Conservation (phyloP, 805 yeast species). For the Candida sanyiensis region DNA sequence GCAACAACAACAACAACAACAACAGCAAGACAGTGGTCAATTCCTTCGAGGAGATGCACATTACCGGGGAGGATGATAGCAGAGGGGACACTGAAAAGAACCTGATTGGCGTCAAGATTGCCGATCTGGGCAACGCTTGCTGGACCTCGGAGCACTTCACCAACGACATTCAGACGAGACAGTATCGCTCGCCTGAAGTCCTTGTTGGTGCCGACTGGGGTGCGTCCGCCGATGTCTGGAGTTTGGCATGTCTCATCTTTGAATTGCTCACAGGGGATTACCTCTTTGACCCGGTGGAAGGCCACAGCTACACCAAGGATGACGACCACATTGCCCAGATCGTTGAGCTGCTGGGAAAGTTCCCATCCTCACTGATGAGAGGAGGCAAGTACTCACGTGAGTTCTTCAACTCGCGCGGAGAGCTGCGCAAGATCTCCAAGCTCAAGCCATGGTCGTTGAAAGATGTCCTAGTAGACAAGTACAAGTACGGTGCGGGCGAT, state of each 20-base stretch:
- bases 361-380: conserved; percentile 54
- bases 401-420: conserved; percentile 62
- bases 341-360: conserved; percentile 69
- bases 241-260: conserved; percentile 86
- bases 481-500: conserved; percentile 61
- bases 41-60: conserved; percentile 12
- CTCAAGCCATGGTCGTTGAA: conserved; percentile 86
- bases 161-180: conserved; percentile 66
- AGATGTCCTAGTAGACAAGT: conserved; percentile 80
- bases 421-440: conserved; percentile 70
- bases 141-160: conserved; percentile 64
- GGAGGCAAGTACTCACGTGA: conserved; percentile 57
- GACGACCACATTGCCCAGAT: conserved; percentile 97
- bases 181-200: conserved; percentile 84
- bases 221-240: conserved; percentile 92
- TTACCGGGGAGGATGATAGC: conserved; percentile 1
- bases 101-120: conserved; percentile 74
- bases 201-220: conserved; percentile 86
- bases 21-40: conserved; percentile 10
- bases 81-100: conserved; percentile 31
- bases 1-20: conserved; percentile 15
- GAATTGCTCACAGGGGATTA: conserved; percentile 94
- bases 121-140: conserved; percentile 77
- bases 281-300: conserved; percentile 79
- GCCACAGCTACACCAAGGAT: conserved; percentile 73